Evolutionary conservation across 2,329 filamentous ascomycete species (phyloP), one percentile per base, ranked within the genome.

Genomic region (Diaporthe ampelina): DNA sequence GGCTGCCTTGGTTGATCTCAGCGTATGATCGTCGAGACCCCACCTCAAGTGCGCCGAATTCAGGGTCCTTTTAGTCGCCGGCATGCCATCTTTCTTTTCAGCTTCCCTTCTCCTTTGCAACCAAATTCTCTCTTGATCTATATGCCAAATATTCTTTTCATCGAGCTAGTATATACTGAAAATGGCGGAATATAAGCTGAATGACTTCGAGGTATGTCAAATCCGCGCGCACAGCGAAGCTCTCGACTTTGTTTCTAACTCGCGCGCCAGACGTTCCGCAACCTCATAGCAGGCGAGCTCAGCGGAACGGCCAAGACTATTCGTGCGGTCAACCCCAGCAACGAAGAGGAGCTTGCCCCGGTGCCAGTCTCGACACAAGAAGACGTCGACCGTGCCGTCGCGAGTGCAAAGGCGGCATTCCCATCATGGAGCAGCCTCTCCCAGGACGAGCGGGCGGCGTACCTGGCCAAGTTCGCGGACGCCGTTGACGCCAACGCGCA

Each of bases 341-440:
- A 80, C 21, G 79, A 77, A 21, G 76, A 82, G 72, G 72, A 77
- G 8, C 79, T 83, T 40, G 79, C 77, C 59, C 78, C 81, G 29
- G 84, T 86, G 0, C 85, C 85, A 5, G 78, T 85, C 2, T 80
- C 83, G 2, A 82, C 80, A 0, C 68, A 79, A n/a, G 77, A 81
- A 24, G 84, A 86, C 69, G 78, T 87, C 11, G 81, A 86, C 65
- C 76, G 77, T n/a, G 84, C 85, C 7, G 84, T 86, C 0, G 67
- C 69, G 2, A 79, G 81, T 9, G 84, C 83, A 3, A 78, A 80
- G 32, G 77, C 76, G 29, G 85, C 85, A 2, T 84, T 82, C 76
- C 76, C 78, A 54, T 75, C 78, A 0, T 87, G 86, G 86, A 81
- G 81, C 37, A 78, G 78, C 15, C 82, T 82, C 7, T 75, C 81